phyloP scores from a whole-genome alignment of 495 filamentous ascomycete genomes.

The Aspergillus homomorphus region DNA sequence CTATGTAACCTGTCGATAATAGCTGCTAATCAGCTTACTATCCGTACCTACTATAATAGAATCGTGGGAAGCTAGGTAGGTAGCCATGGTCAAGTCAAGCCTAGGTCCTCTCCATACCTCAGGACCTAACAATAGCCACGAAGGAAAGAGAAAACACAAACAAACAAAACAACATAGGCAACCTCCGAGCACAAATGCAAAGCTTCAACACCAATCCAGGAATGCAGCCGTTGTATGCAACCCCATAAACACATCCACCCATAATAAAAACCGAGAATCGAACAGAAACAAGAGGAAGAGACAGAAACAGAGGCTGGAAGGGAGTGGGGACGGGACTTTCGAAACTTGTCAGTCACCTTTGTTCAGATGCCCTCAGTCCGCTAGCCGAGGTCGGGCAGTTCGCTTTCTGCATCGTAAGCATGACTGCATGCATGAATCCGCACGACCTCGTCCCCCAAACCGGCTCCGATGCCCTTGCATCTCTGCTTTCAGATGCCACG shows the following conservation, averaged over 20 bases:
- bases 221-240: conserved; percentile 20
- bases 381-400: too few species aligned
- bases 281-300: conserved; percentile 11
- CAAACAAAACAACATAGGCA: conserved; percentile 7
- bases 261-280: conserved; percentile 1
- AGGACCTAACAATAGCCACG: conserved; percentile 8
- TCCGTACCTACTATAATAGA: not conserved
- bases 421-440: not conserved
- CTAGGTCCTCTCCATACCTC: not conserved
- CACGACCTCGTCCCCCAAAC: not conserved
- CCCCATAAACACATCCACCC: conserved; percentile 17
- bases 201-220: conserved; percentile 17
- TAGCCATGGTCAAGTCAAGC: conserved; percentile 4
- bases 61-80: not conserved
- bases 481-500: not conserved
- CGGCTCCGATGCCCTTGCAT: not conserved
- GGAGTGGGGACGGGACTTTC: not conserved
- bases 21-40: not conserved
- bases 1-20: not conserved
- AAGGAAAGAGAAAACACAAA: conserved; percentile 2
- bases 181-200: conserved; percentile 10
- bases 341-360: not conserved
- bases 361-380: not conserved
- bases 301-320: conserved; percentile 5
- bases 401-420: not conserved